Evolutionary conservation across 2,329 filamentous ascomycete species (phyloP).

Genomic region (Macrophomina tecta): DNA sequence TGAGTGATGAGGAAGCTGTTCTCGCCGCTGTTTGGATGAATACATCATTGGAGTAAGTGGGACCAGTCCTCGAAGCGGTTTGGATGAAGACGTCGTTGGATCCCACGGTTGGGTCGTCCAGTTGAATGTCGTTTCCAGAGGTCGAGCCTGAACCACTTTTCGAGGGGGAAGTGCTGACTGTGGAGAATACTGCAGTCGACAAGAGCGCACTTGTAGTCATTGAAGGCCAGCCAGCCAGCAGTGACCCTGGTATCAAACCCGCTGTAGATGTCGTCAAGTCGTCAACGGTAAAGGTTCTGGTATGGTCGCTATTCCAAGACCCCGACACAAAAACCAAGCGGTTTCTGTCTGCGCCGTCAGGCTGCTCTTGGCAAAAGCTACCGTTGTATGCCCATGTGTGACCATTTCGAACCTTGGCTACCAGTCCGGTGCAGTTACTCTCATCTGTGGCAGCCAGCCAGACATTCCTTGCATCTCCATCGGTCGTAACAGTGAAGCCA

Average conservation of each 20-base stretch:
- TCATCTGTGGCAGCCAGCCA: neutral
- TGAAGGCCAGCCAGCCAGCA: neutral
- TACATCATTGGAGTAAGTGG: neutral
- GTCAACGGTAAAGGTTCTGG: neutral
- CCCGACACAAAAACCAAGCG: neutral
- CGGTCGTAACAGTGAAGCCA: neutral
- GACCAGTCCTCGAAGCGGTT: neutral
- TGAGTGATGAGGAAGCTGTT: neutral
- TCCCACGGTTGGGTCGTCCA: neutral
- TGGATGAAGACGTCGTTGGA: conserved; percentile 2
- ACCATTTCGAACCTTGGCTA: neutral
- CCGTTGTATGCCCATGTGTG: neutral
- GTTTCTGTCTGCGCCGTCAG: neutral
- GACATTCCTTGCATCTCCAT: neutral
- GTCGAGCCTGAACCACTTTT: neutral
- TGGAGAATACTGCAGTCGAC: neutral
- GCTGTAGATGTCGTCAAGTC: neutral
- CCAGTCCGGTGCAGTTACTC: neutral
- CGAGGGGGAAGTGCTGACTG: neutral
- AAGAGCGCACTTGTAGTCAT: neutral
- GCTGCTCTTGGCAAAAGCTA: neutral
- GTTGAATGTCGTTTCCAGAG: neutral
- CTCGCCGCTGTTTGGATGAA: neutral
- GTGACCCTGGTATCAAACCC: neutral
- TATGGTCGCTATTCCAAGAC: neutral